A percentile compares a stretch with the other conserved stretches of the same genome.
These are phyloP conservation scores for Botrytis porri DNA, from an alignment of 2,329 filamentous ascomycete species.

Conservation along the genomic window DNA sequence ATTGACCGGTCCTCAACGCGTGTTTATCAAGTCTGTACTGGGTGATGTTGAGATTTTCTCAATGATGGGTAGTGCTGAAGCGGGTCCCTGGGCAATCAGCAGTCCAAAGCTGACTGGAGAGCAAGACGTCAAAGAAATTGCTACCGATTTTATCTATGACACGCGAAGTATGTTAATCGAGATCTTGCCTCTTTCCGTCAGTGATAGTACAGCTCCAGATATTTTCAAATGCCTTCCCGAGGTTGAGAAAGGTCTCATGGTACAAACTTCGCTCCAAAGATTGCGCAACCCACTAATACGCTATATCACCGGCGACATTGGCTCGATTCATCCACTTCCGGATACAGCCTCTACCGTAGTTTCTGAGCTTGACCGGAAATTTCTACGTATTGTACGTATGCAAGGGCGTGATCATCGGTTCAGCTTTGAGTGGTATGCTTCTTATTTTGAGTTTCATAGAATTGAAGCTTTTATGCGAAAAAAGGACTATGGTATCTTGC, in stretches of 20 bases:
- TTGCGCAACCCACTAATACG: slow-evolving; percentile 5
- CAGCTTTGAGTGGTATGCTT: slow-evolving; percentile 8
- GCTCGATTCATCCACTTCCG: not conserved
- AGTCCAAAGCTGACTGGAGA: not conserved
- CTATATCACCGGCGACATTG: not conserved
- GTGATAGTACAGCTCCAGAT: not conserved
- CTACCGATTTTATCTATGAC: slow-evolving; percentile 1
- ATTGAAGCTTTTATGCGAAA: not conserved
- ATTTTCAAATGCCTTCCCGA: not conserved
- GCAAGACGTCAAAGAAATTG: not conserved
- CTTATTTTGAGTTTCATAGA: slow-evolving; percentile 5
- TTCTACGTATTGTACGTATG: not conserved
- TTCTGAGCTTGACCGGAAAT: not conserved
- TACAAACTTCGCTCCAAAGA: slow-evolving; percentile 9
- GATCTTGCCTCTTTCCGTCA: not conserved
- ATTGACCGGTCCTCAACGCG: not conserved
- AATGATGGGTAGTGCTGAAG: slow-evolving; percentile 2
- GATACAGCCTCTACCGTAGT: not conserved
- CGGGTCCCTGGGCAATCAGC: slow-evolving; percentile 7
- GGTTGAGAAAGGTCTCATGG: not conserved
- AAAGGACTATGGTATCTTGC: not conserved
- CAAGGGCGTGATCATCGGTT: not conserved
- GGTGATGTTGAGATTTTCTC: not conserved
- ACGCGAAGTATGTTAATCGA: slow-evolving; percentile 1
- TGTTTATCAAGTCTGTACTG: not conserved